Evolutionary conservation across 495 filamentous ascomycete genomes (phyloP).

Genomic region (Podospora conica): DNA sequence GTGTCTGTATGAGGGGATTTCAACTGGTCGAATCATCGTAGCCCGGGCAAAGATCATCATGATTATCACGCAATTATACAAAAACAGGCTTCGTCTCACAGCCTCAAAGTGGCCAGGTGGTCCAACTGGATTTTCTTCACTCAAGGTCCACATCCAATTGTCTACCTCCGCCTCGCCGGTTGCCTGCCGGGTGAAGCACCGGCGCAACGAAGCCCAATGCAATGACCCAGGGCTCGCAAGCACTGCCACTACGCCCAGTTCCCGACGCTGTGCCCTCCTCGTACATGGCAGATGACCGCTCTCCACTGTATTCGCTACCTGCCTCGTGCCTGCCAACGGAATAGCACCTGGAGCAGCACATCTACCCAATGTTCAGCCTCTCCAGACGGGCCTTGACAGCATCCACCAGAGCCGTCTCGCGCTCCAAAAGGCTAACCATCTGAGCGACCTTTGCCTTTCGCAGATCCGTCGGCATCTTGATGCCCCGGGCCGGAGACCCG

Average conservation of each 20-base stretch:
- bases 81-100: background rate
- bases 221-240: background rate
- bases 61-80: background rate
- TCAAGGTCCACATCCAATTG: background rate
- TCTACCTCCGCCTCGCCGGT: background rate
- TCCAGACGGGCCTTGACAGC: constrained; percentile 35
- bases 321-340: background rate
- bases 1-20: background rate
- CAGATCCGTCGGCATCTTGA: constrained; percentile 59
- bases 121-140: background rate
- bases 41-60: background rate
- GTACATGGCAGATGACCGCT: background rate
- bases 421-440: constrained; percentile 63
- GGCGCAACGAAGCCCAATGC: background rate
- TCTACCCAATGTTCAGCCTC: constrained; percentile 25
- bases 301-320: constrained; percentile 4
- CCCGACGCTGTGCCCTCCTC: background rate
- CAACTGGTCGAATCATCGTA: background rate
- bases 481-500: constrained; percentile 24
- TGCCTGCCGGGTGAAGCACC: background rate
- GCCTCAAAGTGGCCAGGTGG: background rate
- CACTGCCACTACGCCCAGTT: background rate
- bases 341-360: background rate
- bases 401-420: constrained; percentile 55
- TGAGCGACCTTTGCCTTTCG: constrained; percentile 62